phyloP scores from a whole-genome alignment of 805 yeast genomes.

The Kodamaea jinghongensis region DNA sequence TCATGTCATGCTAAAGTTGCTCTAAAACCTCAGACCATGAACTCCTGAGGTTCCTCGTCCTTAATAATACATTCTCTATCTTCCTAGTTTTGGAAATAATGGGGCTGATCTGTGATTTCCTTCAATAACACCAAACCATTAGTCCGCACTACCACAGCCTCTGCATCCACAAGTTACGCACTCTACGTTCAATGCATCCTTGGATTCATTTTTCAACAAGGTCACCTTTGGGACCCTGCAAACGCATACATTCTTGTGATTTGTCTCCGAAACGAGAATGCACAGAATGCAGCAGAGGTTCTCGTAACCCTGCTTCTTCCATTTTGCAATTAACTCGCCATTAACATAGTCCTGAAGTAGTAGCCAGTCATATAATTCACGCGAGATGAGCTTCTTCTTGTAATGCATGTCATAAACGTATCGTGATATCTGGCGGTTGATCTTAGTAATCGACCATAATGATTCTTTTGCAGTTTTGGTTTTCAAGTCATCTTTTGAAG shows the following conservation, averaged over 20 bases:
- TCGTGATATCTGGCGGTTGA: conserved; percentile 73
- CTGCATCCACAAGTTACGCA: conserved; percentile 83
- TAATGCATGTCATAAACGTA: conserved; percentile 75
- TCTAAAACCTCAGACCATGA: no score
- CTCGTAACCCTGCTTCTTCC: conserved; percentile 86
- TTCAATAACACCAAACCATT: no score
- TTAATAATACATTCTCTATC: no score
- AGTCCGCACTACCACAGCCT: conserved; percentile 81
- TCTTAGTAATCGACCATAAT: conserved; percentile 65
- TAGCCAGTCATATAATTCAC: conserved; percentile 71
- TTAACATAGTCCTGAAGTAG: conserved; percentile 66
- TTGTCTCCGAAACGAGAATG: conserved; percentile 59
- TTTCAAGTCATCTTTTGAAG: conserved; percentile 20
- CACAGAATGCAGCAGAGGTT: conserved; percentile 80
- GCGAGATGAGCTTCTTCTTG: conserved; percentile 63
- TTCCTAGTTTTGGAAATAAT: no score
- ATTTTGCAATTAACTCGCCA: conserved; percentile 68
- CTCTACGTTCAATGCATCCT: conserved; percentile 31
- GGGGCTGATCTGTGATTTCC: no score
- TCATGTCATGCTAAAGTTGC: no score
- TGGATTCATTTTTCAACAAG: conserved; percentile 30
- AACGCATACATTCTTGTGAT: conserved; percentile 66
- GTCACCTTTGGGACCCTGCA: conserved; percentile 78
- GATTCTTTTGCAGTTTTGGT: conserved; percentile 50
- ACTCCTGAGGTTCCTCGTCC: no score